Evolutionary conservation across 2,329 filamentous ascomycete genomes (phyloP).

Genomic region (Sclerotinia sclerotiorum): DNA sequence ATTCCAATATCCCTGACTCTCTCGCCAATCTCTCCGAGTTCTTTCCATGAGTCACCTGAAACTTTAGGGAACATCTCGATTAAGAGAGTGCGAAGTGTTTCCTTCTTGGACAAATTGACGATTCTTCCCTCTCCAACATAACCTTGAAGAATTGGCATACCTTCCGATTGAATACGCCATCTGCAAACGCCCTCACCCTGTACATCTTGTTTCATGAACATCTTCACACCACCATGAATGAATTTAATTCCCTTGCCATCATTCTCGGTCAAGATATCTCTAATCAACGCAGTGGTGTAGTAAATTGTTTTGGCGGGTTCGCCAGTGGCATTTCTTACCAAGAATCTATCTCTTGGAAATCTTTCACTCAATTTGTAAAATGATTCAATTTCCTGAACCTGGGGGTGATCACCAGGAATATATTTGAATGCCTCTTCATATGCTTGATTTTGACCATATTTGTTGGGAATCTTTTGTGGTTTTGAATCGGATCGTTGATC

Average conservation of each 20-base stretch:
- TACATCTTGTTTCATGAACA: conserved; percentile 98
- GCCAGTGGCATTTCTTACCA: conserved; percentile 91
- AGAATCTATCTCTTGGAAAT: conserved; percentile 88
- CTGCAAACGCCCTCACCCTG: conserved; percentile 82
- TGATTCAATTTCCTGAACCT: conserved; percentile 72
- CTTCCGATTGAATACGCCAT: conserved; percentile 95
- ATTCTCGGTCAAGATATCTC: conserved; percentile 82
- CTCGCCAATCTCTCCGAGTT: conserved; percentile 84
- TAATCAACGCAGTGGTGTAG: conserved; percentile 83
- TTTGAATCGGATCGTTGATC: conserved; percentile 31
- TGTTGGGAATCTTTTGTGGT: conserved; percentile 20
- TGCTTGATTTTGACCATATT: conserved; percentile 44
- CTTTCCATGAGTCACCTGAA: conserved; percentile 68
- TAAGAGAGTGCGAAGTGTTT: conserved; percentile 78
- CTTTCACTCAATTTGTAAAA: conserved; percentile 84
- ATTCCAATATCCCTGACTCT: conserved; percentile 75
- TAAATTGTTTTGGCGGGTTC: conserved; percentile 93
- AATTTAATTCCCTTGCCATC: conserved; percentile 92
- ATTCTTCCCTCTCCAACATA: conserved; percentile 81
- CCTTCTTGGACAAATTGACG: conserved; percentile 71
- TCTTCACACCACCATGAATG: conserved; percentile 94
- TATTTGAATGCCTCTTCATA: conserved; percentile 95
- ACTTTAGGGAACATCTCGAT: conserved; percentile 97
- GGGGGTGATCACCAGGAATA: conserved; percentile 69
- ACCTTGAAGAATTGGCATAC: conserved; percentile 84